Evolutionary conservation across 2,329 filamentous ascomycete species (phyloP).

Genomic region (Hortaea sp.): DNA sequence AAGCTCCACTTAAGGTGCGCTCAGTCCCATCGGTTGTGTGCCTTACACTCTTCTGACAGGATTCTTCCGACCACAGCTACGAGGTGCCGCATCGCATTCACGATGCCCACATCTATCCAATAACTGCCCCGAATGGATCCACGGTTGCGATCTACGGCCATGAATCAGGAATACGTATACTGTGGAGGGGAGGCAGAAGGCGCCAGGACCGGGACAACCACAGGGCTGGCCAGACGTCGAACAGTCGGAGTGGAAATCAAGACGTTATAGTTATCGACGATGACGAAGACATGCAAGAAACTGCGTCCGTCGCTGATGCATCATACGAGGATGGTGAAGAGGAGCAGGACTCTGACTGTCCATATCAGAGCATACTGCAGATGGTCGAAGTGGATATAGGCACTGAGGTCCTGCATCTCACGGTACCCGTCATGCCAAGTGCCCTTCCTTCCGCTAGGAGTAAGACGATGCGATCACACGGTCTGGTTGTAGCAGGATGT

Average conservation of each 20-base stretch:
- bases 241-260: slow-evolving; percentile 20
- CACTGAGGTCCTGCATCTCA: slow-evolving; percentile 43
- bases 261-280: slow-evolving; percentile 49
- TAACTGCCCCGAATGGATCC: slow-evolving; percentile 50
- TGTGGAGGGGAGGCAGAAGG: slow-evolving; percentile 49
- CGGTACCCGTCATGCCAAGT: slow-evolving; percentile 30
- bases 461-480: slow-evolving; percentile 22
- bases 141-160: slow-evolving; percentile 52
- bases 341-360: slow-evolving; percentile 47
- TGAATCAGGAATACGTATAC: slow-evolving; percentile 45
- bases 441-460: slow-evolving; percentile 6
- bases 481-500: slow-evolving; percentile 45
- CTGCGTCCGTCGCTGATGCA: slow-evolving; percentile 12
- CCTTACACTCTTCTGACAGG: too few species aligned
- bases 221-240: slow-evolving; percentile 5
- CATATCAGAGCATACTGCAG: slow-evolving; percentile 45
- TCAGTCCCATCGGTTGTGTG: neutral
- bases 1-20: slow-evolving; percentile 25
- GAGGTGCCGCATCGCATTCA: slow-evolving; percentile 49
- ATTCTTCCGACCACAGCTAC: slow-evolving; percentile 36
- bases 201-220: slow-evolving; percentile 3
- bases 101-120: slow-evolving; percentile 47
- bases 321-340: slow-evolving; percentile 47
- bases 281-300: slow-evolving; percentile 38
- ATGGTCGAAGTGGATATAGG: slow-evolving; percentile 46